Evolutionary conservation across 495 filamentous ascomycete genomes (phyloP), one percentile per base, ranked within the genome.

Genomic region (Trichoderma orchidacearum): DNA sequence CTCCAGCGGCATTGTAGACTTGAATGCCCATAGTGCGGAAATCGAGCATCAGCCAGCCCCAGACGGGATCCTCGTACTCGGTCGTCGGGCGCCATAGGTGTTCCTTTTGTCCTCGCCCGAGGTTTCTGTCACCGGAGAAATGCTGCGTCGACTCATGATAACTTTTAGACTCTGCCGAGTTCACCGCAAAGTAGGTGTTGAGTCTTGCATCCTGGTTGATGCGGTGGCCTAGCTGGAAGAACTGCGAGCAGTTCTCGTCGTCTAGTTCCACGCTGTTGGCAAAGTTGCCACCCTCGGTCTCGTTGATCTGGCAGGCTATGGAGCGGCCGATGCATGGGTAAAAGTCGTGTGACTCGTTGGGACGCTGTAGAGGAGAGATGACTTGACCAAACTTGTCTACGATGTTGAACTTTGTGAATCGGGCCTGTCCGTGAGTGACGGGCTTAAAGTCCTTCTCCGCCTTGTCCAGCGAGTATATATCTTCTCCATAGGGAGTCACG

Each of bases 371-470:
- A 7, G 65, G 70, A 27, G 25, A 21, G 13, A 75, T 59, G 2
- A 63, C 70, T 55, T 79, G 76, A 0, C 78, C 77, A 36, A 80
- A 80, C 56, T 78, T 78, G 61, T 80, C 77, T 13, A 75, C 61
- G 35, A 76, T 69, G 57, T 79, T 79, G 11, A 82, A 56, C 21
- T 68, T 69, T 0, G 63, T 65, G 59, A 81, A 74, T 30, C 54
- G 69, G 66, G 75, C 62, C 56, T 78, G 72, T 12, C 76, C 76
- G 57, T 78, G 75, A 0, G 68, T 72, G 7, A 66, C 72, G 1
- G 69, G 70, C 56, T 76, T 75, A 9, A 78, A 63, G 13, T 59
- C 55, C 25, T 35, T 56, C 21, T 45, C 36, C 8, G 27, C 50
- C 63, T 66, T 45, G 9, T 48, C 53, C 36, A 53, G 62, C 53